A percentile compares a stretch with the other conserved stretches of the same genome.
phyloP scores from a whole-genome alignment of 441 rosid species.

The Croton laevigatus region DNA sequence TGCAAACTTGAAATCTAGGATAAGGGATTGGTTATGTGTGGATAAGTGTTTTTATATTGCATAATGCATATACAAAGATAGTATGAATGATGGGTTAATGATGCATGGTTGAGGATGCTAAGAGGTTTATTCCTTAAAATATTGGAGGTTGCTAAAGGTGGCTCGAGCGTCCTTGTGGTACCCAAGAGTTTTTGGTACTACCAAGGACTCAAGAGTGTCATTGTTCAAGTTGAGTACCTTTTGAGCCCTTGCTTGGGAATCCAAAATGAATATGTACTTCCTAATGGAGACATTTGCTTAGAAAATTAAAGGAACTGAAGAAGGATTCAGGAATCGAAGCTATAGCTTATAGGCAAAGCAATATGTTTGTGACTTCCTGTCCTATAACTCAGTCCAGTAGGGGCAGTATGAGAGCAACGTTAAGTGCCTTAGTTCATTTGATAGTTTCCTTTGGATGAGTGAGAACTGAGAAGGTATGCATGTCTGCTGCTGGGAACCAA shows the following conservation, averaged over 20 bases:
- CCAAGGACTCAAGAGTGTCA: background rate
- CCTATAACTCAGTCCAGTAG: background rate
- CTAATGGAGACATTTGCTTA: background rate
- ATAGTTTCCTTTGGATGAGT: background rate
- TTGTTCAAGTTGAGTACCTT: background rate
- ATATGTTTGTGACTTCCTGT: background rate
- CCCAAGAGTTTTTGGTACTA: background rate
- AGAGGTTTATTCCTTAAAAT: background rate
- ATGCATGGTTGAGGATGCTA: background rate
- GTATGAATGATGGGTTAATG: background rate
- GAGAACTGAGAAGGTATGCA: background rate
- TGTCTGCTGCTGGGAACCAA: background rate
- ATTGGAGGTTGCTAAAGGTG: background rate
- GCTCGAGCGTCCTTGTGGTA: background rate
- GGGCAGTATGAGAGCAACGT: background rate
- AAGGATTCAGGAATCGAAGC: background rate
- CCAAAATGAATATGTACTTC: background rate
- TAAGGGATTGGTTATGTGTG: background rate
- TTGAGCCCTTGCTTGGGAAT: background rate
- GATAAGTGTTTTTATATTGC: background rate
- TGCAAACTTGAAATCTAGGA: background rate
- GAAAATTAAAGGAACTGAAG: background rate
- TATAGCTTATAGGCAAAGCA: background rate
- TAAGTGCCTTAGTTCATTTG: background rate
- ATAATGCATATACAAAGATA: background rate